Percentiles rank a stretch among this genome's conserved stretches.
These are phyloP conservation scores for Vanilla planifolia DNA, from an alignment of 106 monocot genomes.

Conservation along the genomic window DNA sequence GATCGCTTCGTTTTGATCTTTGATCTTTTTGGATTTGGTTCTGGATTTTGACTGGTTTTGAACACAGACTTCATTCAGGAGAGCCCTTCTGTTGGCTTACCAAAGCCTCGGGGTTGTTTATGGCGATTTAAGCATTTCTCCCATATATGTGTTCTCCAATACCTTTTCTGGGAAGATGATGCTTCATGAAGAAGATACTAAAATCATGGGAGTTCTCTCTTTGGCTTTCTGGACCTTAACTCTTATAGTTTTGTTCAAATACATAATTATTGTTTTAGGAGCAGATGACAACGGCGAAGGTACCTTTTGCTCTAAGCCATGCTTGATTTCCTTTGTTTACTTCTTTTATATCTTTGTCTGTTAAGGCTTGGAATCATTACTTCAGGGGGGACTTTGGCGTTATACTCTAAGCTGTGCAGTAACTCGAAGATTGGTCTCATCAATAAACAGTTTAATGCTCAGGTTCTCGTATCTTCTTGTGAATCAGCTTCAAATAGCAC, in stretches of 20 bases:
- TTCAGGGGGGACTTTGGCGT: conserved; percentile 81
- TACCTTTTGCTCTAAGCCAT: conserved; percentile 8
- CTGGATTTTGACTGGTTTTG: conserved; percentile 3
- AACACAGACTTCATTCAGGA: conserved; percentile 32
- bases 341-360: neutral
- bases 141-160: conserved; percentile 62
- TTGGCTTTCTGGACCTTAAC: conserved; percentile 71
- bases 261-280: conserved; percentile 57
- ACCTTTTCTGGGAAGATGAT: conserved; percentile 51
- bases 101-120: conserved; percentile 76
- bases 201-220: conserved; percentile 60
- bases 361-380: neutral
- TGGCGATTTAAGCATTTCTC: conserved; percentile 65
- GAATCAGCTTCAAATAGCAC: conserved; percentile 9
- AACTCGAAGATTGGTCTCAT: conserved; percentile 61
- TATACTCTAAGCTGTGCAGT: conserved; percentile 74
- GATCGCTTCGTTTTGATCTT: neutral
- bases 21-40: neutral
- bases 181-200: conserved; percentile 42
- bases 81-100: conserved; percentile 51
- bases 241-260: conserved; percentile 49
- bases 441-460: conserved; percentile 6
- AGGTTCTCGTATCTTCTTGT: conserved; percentile 20
- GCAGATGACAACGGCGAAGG: conserved; percentile 78
- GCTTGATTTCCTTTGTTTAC: neutral